These are phyloP conservation scores for Candida awuae DNA, from an alignment of 805 yeast species.

Conservation along the genomic window DNA sequence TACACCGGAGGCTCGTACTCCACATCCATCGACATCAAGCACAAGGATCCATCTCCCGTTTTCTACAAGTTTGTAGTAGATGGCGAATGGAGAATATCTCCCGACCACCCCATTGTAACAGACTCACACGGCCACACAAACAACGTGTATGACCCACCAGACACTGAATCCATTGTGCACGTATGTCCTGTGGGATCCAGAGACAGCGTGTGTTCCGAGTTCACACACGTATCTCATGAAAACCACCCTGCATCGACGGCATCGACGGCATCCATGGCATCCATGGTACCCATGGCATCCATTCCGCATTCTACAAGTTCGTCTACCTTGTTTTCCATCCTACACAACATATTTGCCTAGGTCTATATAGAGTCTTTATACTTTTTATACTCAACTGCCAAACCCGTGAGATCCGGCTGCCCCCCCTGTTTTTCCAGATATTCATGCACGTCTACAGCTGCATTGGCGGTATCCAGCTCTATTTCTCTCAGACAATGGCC, in stretches of 20 bases:
- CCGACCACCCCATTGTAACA: slow-evolving; percentile 30
- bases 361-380: neutral
- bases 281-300: too few relatives aligned
- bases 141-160: too few relatives aligned
- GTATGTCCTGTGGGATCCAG: too few relatives aligned
- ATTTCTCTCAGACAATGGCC: neutral
- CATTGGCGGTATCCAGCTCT: neutral
- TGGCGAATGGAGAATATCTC: slow-evolving; percentile 43
- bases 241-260: too few relatives aligned
- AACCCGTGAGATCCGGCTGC: neutral
- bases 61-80: slow-evolving; percentile 54
- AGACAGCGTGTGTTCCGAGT: too few relatives aligned
- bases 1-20: neutral
- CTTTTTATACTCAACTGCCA: neutral
- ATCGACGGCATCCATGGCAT: too few relatives aligned
- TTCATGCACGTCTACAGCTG: neutral
- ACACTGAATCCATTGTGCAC: too few relatives aligned
- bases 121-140: slow-evolving; percentile 43
- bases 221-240: too few relatives aligned
- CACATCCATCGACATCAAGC: neutral
- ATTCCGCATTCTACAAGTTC: too few relatives aligned
- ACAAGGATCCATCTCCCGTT: slow-evolving; percentile 13
- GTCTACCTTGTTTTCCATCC: too few relatives aligned
- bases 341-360: neutral
- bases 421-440: neutral